A percentile compares a stretch with the other conserved stretches of the same genome.
Evolutionary conservation across 2,329 filamentous ascomycete genomes (phyloP).

Genomic region (Calonectria montana): DNA sequence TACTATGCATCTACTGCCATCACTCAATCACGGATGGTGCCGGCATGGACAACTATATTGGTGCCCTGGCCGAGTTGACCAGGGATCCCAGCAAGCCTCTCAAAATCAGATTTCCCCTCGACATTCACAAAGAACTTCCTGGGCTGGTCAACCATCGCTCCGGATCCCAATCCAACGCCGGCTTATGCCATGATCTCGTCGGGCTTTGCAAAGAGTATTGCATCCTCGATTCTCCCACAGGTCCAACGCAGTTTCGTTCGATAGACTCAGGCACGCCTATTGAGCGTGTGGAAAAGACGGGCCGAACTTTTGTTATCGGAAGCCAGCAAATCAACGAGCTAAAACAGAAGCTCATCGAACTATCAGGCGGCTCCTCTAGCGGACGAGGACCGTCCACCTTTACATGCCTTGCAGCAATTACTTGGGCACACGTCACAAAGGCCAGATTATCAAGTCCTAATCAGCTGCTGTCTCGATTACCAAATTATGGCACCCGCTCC

Average conservation of each 20-base stretch:
- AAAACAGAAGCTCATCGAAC: background rate
- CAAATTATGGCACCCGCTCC: background rate
- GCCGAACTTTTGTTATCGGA: background rate
- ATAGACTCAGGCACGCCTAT: background rate
- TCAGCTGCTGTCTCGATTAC: background rate
- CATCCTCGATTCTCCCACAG: background rate
- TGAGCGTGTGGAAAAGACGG: background rate
- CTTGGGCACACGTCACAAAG: conserved; percentile 6
- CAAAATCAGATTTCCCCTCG: background rate
- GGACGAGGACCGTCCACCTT: background rate
- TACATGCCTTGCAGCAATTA: background rate
- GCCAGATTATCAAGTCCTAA: background rate
- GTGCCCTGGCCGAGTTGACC: background rate
- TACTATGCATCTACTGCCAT: background rate
- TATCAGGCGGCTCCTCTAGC: background rate
- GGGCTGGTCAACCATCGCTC: background rate
- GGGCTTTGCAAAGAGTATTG: background rate
- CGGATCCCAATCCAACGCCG: background rate
- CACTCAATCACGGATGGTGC: conserved; percentile 8
- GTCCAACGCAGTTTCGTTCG: background rate
- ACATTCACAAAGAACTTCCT: background rate
- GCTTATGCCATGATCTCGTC: background rate
- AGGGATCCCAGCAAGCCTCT: background rate
- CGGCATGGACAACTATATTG: background rate
- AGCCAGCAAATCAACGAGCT: background rate